phyloP scores from a whole-genome alignment of 352 stramenopile species.

The Phytophthora pinifolia region DNA sequence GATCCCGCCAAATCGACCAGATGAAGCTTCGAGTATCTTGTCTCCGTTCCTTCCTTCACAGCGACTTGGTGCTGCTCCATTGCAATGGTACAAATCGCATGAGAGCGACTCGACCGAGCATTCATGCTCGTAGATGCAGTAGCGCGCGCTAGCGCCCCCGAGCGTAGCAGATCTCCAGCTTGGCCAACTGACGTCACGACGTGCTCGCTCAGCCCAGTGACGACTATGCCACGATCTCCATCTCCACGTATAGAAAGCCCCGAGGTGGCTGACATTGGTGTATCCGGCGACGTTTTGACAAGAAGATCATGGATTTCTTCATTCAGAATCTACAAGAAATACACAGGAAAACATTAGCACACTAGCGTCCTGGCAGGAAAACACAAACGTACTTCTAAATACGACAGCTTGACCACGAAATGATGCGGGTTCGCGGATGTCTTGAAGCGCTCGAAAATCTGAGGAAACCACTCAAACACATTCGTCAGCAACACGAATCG shows the following conservation, averaged over 20 bases:
- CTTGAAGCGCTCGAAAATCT: constrained; percentile 58
- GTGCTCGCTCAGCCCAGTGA: constrained; percentile 82
- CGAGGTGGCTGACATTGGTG: constrained; percentile 16
- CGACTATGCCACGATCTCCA: constrained; percentile 88
- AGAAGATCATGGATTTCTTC: constrained; percentile 97
- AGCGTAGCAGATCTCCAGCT: constrained; percentile 45
- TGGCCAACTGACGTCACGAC: constrained; percentile 54
- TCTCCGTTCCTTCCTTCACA: constrained; percentile 31
- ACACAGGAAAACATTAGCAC: neutral
- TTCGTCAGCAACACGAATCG: neutral
- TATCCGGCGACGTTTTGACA: constrained; percentile 7
- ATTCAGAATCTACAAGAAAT: constrained; percentile 91
- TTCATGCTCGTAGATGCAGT: constrained; percentile 82
- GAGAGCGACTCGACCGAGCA: constrained; percentile 76
- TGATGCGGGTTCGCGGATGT: constrained; percentile 29
- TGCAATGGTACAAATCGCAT: constrained; percentile 88
- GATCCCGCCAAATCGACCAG: constrained; percentile 96
- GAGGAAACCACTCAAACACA: neutral
- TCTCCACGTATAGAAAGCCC: constrained; percentile 85
- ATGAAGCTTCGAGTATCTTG: constrained; percentile 88
- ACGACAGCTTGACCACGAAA: constrained; percentile 64
- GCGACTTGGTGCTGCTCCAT: constrained; percentile 69
- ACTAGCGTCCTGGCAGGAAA: neutral
- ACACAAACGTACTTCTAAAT: constrained; percentile 50
- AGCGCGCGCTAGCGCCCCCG: constrained; percentile 47